These are phyloP conservation scores for Rhizopogon vinicolor DNA, from an alignment of 768 basidiomycete genomes.

Conservation along the genomic window DNA sequence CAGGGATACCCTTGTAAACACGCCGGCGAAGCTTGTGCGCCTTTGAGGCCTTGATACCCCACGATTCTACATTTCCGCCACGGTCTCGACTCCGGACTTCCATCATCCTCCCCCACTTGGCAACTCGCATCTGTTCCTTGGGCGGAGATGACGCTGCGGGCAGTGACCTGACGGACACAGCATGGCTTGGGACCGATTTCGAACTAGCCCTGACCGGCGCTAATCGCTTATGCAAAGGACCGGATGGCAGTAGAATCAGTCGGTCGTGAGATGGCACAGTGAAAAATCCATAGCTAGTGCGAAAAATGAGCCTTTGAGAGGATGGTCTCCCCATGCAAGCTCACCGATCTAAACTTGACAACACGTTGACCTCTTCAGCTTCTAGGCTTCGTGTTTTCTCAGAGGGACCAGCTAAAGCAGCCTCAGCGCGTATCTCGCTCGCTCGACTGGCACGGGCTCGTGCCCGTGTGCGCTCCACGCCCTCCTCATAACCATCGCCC, in stretches of 20 bases:
- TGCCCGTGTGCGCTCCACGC: conserved; percentile 88
- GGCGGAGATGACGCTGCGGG: conserved; percentile 40
- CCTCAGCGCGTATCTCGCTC: conserved; percentile 55
- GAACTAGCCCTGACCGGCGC: conserved; percentile 41
- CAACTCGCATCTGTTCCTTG: conserved; percentile 74
- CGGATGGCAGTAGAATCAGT: conserved; percentile 62
- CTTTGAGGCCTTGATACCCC: conserved; percentile 65
- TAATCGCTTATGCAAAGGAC: conserved; percentile 59
- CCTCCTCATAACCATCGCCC: conserved; percentile 93
- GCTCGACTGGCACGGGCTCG: conserved; percentile 49
- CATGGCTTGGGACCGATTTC: conserved; percentile 39
- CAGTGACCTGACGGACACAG: conserved; percentile 41
- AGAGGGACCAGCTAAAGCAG: conserved; percentile 48
- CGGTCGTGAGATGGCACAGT: conserved; percentile 77
- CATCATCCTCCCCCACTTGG: conserved; percentile 94
- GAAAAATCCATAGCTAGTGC: conserved; percentile 87
- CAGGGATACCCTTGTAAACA: conserved; percentile 94
- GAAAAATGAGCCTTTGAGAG: conserved; percentile 10
- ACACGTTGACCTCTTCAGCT: conserved; percentile 66
- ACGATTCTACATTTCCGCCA: conserved; percentile 73
- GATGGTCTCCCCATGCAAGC: conserved; percentile 18
- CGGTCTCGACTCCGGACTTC: conserved; percentile 59
- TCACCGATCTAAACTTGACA: conserved; percentile 84
- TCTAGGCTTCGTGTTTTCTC: conserved; percentile 67
- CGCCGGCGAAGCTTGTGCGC: conserved; percentile 66